Conservation (phyloP, 164 flowering plant genomes). For the Buxus sempervirens region DNA sequence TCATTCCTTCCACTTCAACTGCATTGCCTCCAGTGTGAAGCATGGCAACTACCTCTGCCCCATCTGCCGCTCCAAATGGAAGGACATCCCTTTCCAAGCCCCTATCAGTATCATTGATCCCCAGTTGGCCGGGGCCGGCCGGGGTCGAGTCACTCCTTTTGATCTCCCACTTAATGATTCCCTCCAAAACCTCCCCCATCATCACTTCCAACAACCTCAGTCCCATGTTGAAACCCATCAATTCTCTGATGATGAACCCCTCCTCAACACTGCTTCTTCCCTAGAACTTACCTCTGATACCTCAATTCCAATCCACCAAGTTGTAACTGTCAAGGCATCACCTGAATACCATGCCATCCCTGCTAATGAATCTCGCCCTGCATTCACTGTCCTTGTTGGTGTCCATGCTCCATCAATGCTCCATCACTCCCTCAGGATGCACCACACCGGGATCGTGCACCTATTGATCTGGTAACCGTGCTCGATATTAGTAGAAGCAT, state of each 20-base stretch:
- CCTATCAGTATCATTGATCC: conserved; percentile 3
- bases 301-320: background rate
- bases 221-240: conserved; percentile 17
- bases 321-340: conserved; percentile 13
- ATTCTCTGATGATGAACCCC: conserved; percentile 35
- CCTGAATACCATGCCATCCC: conserved; percentile 25
- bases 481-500: conserved; percentile 53
- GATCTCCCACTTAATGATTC: conserved; percentile 3
- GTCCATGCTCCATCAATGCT: conserved; percentile 25
- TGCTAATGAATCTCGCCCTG: conserved; percentile 10
- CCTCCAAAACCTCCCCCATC: background rate
- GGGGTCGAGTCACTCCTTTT: conserved; percentile 10
- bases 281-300: background rate
- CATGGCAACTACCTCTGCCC: conserved; percentile 34
- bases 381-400: conserved; percentile 26
- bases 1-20: conserved; percentile 36
- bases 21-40: conserved; percentile 28
- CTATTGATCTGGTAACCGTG: conserved; percentile 42
- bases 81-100: conserved; percentile 31
- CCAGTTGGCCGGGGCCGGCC: conserved; percentile 1
- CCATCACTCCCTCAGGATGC: conserved; percentile 14
- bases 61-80: conserved; percentile 34
- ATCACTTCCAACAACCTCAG: background rate
- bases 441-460: conserved; percentile 20
- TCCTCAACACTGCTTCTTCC: background rate